Evolutionary conservation across 129 eudicot species (phyloP).

Genomic region (Flaveria linearis): DNA sequence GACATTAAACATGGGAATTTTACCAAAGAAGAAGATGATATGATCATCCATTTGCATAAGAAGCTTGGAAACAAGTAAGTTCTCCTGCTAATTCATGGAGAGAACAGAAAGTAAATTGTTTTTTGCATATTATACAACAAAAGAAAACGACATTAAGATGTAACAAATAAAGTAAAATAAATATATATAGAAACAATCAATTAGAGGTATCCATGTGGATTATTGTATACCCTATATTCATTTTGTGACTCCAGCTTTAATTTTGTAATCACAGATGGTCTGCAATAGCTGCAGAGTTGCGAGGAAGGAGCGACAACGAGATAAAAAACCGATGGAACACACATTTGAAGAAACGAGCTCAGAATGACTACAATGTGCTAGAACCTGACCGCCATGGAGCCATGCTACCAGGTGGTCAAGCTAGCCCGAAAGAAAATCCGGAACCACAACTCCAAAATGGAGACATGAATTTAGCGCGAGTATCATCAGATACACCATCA

Average conservation of each 20-base stretch:
- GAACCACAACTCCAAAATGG: neutral
- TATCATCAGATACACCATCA: slow-evolving; percentile 9
- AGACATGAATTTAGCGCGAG: neutral
- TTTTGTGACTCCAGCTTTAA: neutral
- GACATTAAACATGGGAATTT: slow-evolving; percentile 32
- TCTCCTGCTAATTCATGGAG: too few species aligned
- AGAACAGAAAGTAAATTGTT: too few species aligned
- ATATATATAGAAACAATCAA: too few species aligned
- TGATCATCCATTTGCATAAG: slow-evolving; percentile 22
- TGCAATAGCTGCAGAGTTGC: slow-evolving; percentile 25
- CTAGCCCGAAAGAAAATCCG: neutral
- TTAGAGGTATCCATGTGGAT: too few species aligned
- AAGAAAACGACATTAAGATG: too few species aligned
- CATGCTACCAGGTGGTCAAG: neutral
- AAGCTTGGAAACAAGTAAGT: slow-evolving; percentile 33
- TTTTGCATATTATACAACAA: too few species aligned
- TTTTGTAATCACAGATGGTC: slow-evolving; percentile 31
- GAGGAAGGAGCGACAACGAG: slow-evolving; percentile 38
- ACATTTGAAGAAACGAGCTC: slow-evolving; percentile 25
- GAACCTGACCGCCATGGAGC: neutral
- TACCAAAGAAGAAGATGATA: slow-evolving; percentile 24
- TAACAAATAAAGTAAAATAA: too few species aligned
- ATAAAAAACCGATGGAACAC: slow-evolving; percentile 38
- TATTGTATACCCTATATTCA: neutral
- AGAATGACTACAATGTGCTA: neutral